These are phyloP conservation scores for Aspergillus sp. DNA, from an alignment of 2,329 filamentous ascomycete genomes.

Conservation along the genomic window DNA sequence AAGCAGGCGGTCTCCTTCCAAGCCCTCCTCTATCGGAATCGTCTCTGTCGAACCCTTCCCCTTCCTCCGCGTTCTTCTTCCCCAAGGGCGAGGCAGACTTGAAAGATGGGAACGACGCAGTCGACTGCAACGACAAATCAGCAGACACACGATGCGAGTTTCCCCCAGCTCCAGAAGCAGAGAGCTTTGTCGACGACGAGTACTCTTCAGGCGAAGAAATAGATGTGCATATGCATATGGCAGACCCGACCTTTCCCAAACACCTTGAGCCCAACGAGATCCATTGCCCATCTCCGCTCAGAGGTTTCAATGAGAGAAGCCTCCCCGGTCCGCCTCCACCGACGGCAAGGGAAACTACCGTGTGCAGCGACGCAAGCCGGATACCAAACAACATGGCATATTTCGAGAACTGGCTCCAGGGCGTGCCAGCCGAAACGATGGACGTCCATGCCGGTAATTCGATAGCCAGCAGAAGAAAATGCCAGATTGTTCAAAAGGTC, in stretches of 20 bases:
- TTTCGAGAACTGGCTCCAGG: conserved; percentile 30
- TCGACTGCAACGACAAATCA: conserved; percentile 5
- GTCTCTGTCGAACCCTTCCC: conserved; percentile 15
- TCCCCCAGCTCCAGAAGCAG: conserved; percentile 10
- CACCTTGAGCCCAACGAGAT: conserved; percentile 15
- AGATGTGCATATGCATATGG: conserved; percentile 25
- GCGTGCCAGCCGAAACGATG: conserved; percentile 23
- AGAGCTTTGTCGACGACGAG: conserved; percentile 3
- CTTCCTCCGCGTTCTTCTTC: conserved; percentile 21
- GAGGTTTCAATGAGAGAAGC: conserved; percentile 7
- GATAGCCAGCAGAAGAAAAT: conserved; percentile 23
- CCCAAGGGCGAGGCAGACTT: conserved; percentile 11
- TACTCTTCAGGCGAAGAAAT: conserved; percentile 12
- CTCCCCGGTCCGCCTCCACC: conserved; percentile 15
- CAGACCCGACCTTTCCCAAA: conserved; percentile 22
- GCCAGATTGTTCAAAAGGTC: conserved; percentile 29
- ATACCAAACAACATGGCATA: conserved; percentile 28
- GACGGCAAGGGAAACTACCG: conserved; percentile 23
- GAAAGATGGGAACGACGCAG: conserved; percentile 5
- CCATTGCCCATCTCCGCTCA: too few species aligned
- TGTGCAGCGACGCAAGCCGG: conserved; percentile 31
- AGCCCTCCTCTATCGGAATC: conserved; percentile 30
- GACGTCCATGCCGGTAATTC: conserved; percentile 16
- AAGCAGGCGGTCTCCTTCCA: conserved; percentile 27
- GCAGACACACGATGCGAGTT: conserved; percentile 7